These are phyloP conservation scores for Phytophthora brassicae DNA, from an alignment of 352 stramenopile genomes.

Conservation along the genomic window DNA sequence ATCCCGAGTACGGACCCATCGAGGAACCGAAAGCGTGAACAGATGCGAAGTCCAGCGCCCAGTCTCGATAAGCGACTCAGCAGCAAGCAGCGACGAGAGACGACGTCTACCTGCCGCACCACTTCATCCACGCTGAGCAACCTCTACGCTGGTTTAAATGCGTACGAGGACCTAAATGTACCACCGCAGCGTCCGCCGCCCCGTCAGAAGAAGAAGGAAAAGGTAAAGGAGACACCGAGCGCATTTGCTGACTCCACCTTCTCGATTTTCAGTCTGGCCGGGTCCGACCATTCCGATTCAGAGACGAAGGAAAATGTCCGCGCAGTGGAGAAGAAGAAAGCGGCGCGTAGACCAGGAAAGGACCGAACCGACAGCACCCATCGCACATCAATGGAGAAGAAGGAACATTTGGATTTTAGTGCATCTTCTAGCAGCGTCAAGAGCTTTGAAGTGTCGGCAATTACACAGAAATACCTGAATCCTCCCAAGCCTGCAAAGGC, in stretches of 20 bases:
- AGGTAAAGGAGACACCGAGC: slow-evolving; percentile 24
- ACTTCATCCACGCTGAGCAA: slow-evolving; percentile 38
- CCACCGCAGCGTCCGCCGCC: slow-evolving; percentile 15
- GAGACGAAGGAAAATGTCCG: slow-evolving; percentile 13
- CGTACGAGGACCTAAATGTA: slow-evolving; percentile 14
- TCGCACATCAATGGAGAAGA: slow-evolving; percentile 32
- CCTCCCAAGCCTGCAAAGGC: slow-evolving; percentile 22
- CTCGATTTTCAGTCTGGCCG: slow-evolving; percentile 48
- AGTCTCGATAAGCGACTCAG: slow-evolving; percentile 19
- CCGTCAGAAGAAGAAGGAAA: slow-evolving; percentile 12
- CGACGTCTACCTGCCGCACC: slow-evolving; percentile 33
- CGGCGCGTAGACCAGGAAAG: not conserved
- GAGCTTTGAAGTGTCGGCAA: slow-evolving; percentile 35
- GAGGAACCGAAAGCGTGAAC: slow-evolving; percentile 20
- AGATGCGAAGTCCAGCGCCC: slow-evolving; percentile 17
- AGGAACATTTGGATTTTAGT: slow-evolving; percentile 44
- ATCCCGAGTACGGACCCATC: slow-evolving; percentile 4
- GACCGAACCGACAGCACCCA: slow-evolving; percentile 5
- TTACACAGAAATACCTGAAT: slow-evolving; percentile 44
- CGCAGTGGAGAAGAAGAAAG: slow-evolving; percentile 20
- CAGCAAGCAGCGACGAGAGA: slow-evolving; percentile 24
- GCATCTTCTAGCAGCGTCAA: slow-evolving; percentile 38
- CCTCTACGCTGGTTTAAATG: slow-evolving; percentile 28
- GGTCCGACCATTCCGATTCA: slow-evolving; percentile 48
- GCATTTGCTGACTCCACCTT: slow-evolving; percentile 36